These are phyloP conservation scores for Ophiocordyceps unilateralis DNA, from an alignment of 2,329 filamentous ascomycete species.

Conservation along the genomic window DNA sequence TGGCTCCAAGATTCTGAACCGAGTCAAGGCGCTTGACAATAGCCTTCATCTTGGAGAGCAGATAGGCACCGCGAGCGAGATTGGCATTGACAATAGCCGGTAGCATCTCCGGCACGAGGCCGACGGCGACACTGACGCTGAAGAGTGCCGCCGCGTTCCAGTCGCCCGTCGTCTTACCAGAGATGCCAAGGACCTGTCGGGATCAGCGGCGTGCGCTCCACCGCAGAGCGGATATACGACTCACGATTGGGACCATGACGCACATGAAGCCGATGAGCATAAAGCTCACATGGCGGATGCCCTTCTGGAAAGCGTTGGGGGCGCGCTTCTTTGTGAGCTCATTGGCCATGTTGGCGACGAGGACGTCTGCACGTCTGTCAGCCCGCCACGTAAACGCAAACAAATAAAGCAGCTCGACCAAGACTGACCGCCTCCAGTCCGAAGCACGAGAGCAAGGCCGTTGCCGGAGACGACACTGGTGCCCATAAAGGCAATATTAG, in stretches of 20 bases:
- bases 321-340: conserved; percentile 8
- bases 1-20: conserved; percentile 13
- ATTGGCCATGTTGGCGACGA: conserved; percentile 11
- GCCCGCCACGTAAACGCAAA: not conserved
- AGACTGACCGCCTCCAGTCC: conserved; percentile 7
- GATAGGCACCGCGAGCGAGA: conserved; percentile 10
- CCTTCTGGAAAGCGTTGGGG: conserved; percentile 11
- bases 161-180: conserved; percentile 9
- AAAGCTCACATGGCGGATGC: conserved; percentile 12
- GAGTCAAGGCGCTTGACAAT: conserved; percentile 17
- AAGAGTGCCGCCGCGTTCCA: conserved; percentile 11
- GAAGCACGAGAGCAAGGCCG: conserved; percentile 9
- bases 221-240: not conserved
- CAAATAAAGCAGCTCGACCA: not conserved
- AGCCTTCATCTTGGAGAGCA: conserved; percentile 15
- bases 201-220: not conserved
- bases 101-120: conserved; percentile 13
- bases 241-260: conserved; percentile 13
- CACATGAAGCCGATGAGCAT: conserved; percentile 13
- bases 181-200: conserved; percentile 8
- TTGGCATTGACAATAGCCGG: conserved; percentile 13
- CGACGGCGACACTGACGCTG: conserved; percentile 13
- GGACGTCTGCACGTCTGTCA: conserved; percentile 5
- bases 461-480: conserved; percentile 12
- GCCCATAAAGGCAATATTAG: conserved; percentile 12